These are phyloP conservation scores for Saccharomyces hybrid DNA, from an alignment of 1,139 yeast species.

Conservation along the genomic window DNA sequence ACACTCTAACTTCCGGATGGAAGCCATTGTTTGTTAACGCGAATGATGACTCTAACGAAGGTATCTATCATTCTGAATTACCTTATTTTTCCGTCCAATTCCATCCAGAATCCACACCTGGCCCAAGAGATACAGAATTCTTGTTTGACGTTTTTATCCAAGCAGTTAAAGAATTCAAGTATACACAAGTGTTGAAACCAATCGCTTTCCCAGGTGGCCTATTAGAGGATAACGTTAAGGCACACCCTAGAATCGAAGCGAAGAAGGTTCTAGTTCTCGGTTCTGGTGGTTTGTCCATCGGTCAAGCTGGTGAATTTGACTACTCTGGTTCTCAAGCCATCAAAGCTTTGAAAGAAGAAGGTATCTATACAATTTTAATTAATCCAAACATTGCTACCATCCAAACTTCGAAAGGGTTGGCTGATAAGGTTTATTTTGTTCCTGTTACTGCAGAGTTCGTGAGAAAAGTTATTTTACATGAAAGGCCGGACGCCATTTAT, in stretches of 20 bases:
- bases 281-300: slow-evolving; percentile 97
- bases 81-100: slow-evolving; percentile 98
- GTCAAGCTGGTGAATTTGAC: slow-evolving; percentile 99
- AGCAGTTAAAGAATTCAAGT: slow-evolving; percentile 60
- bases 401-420: slow-evolving; percentile 95
- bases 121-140: slow-evolving; percentile 98
- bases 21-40: slow-evolving; percentile 91
- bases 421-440: slow-evolving; percentile 93
- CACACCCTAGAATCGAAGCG: slow-evolving; percentile 70
- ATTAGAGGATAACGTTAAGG: slow-evolving; percentile 61
- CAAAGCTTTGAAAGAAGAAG: slow-evolving; percentile 94
- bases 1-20: slow-evolving; percentile 74
- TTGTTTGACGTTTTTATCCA: slow-evolving; percentile 88
- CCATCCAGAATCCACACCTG: slow-evolving; percentile 99
- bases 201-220: slow-evolving; percentile 89
- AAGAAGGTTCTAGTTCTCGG: slow-evolving; percentile 95
- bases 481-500: slow-evolving; percentile 94
- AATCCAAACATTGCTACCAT: slow-evolving; percentile 98
- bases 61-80: slow-evolving; percentile 81
- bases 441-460: slow-evolving; percentile 97
- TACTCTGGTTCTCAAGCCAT: slow-evolving; percentile 95
- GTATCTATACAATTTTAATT: slow-evolving; percentile 87
- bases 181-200: slow-evolving; percentile 52
- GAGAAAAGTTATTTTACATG: slow-evolving; percentile 87
- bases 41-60: slow-evolving; percentile 97